phyloP scores from a whole-genome alignment of 306 rosid genomes.

The Canavalia ensiformis region DNA sequence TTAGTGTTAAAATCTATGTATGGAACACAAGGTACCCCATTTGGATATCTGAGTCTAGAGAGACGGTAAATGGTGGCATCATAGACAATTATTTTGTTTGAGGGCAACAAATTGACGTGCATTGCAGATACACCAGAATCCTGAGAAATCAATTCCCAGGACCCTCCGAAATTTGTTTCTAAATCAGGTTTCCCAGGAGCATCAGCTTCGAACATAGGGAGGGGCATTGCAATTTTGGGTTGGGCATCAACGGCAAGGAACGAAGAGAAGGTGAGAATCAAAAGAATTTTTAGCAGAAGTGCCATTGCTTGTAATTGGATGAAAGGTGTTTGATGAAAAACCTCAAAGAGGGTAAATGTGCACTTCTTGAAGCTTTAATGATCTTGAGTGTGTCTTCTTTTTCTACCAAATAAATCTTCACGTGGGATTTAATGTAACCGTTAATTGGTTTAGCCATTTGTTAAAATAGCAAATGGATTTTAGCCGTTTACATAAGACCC shows the following conservation, averaged over 20 bases:
- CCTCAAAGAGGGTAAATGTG: neutral
- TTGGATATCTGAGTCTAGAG: slow-evolving; percentile 62
- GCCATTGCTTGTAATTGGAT: slow-evolving; percentile 54
- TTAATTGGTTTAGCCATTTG: slow-evolving; percentile 12
- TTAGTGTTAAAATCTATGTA: slow-evolving; percentile 30
- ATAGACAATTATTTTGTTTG: slow-evolving; percentile 62
- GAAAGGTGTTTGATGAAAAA: neutral
- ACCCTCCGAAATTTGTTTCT: slow-evolving; percentile 42
- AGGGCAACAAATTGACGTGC: slow-evolving; percentile 81
- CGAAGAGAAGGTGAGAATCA: slow-evolving; percentile 46
- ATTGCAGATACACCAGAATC: slow-evolving; percentile 78
- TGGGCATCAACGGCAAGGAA: slow-evolving; percentile 47
- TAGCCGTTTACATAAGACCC: slow-evolving; percentile 22
- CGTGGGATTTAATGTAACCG: slow-evolving; percentile 26
- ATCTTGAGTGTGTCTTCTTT: neutral
- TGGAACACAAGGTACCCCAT: slow-evolving; percentile 57
- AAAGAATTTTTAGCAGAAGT: slow-evolving; percentile 43
- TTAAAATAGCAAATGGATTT: slow-evolving; percentile 41
- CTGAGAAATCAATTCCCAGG: slow-evolving; percentile 54
- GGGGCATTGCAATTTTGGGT: neutral
- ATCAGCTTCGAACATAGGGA: neutral
- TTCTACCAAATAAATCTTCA: slow-evolving; percentile 45
- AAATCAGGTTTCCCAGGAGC: slow-evolving; percentile 1
- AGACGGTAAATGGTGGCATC: slow-evolving; percentile 65
- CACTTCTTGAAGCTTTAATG: too few relatives aligned